A percentile compares a stretch with the other conserved stretches of the same genome.
phyloP scores from a whole-genome alignment of 371 early-diverging fungal genomes.

The Mortierella polycephala region DNA sequence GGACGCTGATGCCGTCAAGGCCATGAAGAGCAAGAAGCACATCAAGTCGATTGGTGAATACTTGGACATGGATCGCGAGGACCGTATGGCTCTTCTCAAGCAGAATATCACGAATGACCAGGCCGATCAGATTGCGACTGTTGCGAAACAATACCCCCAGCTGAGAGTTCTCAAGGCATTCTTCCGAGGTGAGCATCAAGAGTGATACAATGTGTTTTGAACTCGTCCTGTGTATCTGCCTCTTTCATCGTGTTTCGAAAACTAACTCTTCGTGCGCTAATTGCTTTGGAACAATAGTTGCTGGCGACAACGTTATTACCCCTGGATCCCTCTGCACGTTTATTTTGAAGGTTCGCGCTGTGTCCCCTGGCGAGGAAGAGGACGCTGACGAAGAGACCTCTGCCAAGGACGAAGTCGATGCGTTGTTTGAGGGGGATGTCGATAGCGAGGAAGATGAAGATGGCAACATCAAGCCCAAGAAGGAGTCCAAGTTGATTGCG shows the following conservation, averaged over 20 bases:
- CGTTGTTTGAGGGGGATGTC: conserved; percentile 48
- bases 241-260: conserved; percentile 5
- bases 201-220: conserved; percentile 2
- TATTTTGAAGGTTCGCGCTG: conserved; percentile 65
- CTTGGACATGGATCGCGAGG: conserved; percentile 70
- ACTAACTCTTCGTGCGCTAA: not conserved
- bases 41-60: conserved; percentile 70
- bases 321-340: conserved; percentile 85
- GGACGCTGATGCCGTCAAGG: conserved; percentile 57
- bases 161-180: conserved; percentile 78
- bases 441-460: conserved; percentile 59
- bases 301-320: conserved; percentile 84
- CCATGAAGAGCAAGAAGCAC: conserved; percentile 57
- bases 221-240: not conserved
- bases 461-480: conserved; percentile 51
- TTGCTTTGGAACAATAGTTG: conserved; percentile 51
- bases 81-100: conserved; percentile 70
- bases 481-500: conserved; percentile 30
- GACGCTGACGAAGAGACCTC: conserved; percentile 49
- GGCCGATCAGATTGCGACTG: conserved; percentile 74
- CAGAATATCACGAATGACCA: conserved; percentile 62
- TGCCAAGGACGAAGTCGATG: conserved; percentile 57
- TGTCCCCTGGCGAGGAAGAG: conserved; percentile 28
- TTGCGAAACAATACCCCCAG: conserved; percentile 82
- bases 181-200: conserved; percentile 67